Evolutionary conservation across 169 alveolate species (phyloP).

Genomic region (Plasmodium inui): DNA sequence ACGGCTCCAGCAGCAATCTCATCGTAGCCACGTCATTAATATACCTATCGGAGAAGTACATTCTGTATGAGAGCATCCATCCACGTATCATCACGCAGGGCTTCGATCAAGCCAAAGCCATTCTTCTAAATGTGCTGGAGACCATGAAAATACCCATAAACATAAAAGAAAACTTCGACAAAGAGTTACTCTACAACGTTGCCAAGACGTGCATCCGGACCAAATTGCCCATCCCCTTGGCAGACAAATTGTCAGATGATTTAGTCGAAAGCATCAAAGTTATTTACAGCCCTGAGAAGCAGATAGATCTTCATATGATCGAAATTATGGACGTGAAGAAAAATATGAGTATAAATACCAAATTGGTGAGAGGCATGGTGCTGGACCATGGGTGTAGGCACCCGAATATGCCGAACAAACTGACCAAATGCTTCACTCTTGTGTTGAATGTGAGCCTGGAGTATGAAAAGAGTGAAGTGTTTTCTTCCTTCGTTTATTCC

Average conservation of each 20-base stretch:
- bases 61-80: constrained; percentile 95
- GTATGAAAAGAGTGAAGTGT: constrained; percentile 98
- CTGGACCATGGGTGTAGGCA: constrained; percentile 99
- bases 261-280: constrained; percentile 94
- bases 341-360: constrained; percentile 96
- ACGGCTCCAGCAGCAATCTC: constrained; percentile 98
- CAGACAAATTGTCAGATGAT: constrained; percentile 95
- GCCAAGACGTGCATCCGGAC: constrained; percentile 96
- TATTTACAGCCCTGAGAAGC: constrained; percentile 76
- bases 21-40: constrained; percentile 96
- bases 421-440: constrained; percentile 96
- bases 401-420: constrained; percentile 98
- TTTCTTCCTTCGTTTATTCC: constrained; percentile 97
- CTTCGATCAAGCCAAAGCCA: constrained; percentile 93
- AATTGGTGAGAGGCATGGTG: constrained; percentile 94
- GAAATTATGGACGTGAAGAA: constrained; percentile 98
- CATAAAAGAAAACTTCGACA: constrained; percentile 81
- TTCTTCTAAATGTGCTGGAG: constrained; percentile 92
- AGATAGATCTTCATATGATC: constrained; percentile 97
- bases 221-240: constrained; percentile 92
- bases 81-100: constrained; percentile 98
- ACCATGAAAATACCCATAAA: constrained; percentile 82
- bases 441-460: constrained; percentile 98
- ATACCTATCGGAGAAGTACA: constrained; percentile 83
- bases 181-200: constrained; percentile 93